Evolutionary conservation across 352 stramenopile species (phyloP), one percentile per base, ranked within the genome.

Genomic region (Phytophthora sojae): DNA sequence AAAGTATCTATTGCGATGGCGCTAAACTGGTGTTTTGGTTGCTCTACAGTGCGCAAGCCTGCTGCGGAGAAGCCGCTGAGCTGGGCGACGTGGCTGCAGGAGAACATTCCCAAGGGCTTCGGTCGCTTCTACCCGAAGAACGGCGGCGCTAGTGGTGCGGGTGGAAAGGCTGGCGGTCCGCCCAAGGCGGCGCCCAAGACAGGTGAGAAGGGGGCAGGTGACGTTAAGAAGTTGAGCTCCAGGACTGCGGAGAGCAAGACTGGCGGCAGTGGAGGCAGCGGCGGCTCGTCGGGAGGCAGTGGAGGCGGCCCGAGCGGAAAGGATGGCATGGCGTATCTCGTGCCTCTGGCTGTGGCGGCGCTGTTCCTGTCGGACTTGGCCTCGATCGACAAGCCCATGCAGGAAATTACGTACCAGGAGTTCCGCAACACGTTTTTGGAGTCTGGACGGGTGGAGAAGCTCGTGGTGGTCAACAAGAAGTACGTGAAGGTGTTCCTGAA

Each of bases 341-440:
- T 96, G 17, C 89, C 87, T 12, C 64, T 94, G 23, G 89, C 87
- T 0, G 73, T 96, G 29, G 89, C 85, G 7, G 85, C 85, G 17
- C 62, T 95, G 54, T 80, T 96, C 47, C 78, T 96, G 37, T 89
- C 88, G 42, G 89, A 96, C 30, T 63, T 95, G 50, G 81, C 80
- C 15, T 85, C 75, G 8, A 73, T 88, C 23, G 87, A 95, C 71
- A 94, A 96, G 61, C 85, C 87, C 8, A 93, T 94, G 81, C 88
- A 96, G 68, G 92, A 97, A 73, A 95, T 97, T 69, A 97, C 86
- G 57, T 97, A 96, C 77, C 92, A 97, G 67, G 91, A 97, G 60
- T 97, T 97, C 77, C 88, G 90, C 45, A 97, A 91, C 61, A 82
- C 82, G 32, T 89, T 97, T 56, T 70, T 97, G 42, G 86, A 96